Percentiles rank a stretch among this genome's conserved stretches.
Conservation (phyloP, 2,329 filamentous ascomycete genomes). For the Ceratocystis eucalypticola region DNA sequence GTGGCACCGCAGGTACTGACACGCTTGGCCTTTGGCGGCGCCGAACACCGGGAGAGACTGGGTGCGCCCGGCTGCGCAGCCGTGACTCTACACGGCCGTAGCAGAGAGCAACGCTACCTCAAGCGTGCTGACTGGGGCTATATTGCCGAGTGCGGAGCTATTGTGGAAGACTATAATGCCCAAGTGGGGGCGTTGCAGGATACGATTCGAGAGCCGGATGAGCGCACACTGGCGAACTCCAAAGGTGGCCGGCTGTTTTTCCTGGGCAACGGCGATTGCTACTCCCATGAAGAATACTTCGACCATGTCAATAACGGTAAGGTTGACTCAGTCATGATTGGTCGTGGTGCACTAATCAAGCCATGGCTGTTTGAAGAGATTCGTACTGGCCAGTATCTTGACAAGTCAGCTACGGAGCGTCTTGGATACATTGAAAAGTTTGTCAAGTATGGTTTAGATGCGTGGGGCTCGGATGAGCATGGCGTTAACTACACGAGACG, state of each 20-base stretch:
- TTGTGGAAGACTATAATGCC: conserved; percentile 68
- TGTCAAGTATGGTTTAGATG: conserved; percentile 75
- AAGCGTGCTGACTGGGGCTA: conserved; percentile 88
- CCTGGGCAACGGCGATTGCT: conserved; percentile 92
- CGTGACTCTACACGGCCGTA: conserved; percentile 89
- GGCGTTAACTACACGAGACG: conserved; percentile 81
- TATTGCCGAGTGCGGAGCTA: conserved; percentile 74
- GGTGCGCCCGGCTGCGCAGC: conserved; percentile 79
- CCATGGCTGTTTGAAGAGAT: conserved; percentile 99
- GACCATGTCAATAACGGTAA: conserved; percentile 60
- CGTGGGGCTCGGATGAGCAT: conserved; percentile 91
- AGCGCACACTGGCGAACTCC: conserved; percentile 53
- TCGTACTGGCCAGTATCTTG: conserved; percentile 76
- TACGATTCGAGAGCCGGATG: conserved; percentile 65
- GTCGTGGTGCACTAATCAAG: conserved; percentile 90
- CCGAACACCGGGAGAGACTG: conserved; percentile 53
- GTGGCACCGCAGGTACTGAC: conserved; percentile 72
- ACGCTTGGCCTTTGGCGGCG: conserved; percentile 65
- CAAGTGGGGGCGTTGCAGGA: conserved; percentile 55
- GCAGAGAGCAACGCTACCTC: conserved; percentile 87
- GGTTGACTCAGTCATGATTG: conserved; percentile 93
- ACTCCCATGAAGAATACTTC: conserved; percentile 80
- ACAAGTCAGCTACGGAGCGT: conserved; percentile 82
- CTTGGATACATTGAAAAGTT: conserved; percentile 80
- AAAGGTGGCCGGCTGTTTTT: conserved; percentile 67